Evolutionary conservation across 805 yeast genomes (phyloP).

Genomic region (Candida quercuum): DNA sequence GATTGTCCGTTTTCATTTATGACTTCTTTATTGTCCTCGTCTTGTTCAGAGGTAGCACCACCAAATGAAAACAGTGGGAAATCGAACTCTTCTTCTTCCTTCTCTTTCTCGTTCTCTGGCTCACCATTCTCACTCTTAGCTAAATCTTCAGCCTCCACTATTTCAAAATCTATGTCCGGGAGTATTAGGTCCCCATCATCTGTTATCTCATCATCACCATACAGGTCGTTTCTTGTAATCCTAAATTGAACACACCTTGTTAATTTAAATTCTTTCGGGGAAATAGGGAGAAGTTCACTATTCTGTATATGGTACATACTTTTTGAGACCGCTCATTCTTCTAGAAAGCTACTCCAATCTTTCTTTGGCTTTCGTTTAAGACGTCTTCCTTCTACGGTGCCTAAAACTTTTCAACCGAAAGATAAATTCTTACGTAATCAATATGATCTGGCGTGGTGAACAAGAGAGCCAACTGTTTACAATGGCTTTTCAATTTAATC

Average conservation of each 20-base stretch:
- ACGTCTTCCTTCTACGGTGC: too few species aligned
- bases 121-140: conserved; percentile 2
- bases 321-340: conserved; percentile 6
- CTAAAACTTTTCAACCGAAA: too few species aligned
- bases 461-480: too few species aligned
- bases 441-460: too few species aligned
- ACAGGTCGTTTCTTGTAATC: conserved; percentile 19
- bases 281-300: too few species aligned
- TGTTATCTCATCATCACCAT: conserved; percentile 11
- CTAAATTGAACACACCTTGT: conserved; percentile 7
- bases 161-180: conserved; percentile 23
- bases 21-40: too few species aligned
- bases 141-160: conserved; percentile 12
- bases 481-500: too few species aligned
- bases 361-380: too few species aligned
- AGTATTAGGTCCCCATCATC: conserved; percentile 14
- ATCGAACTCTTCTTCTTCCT: conserved; percentile 19
- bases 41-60: too few species aligned
- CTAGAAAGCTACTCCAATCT: too few species aligned
- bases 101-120: conserved; percentile 2
- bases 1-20: conserved; percentile 1
- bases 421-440: too few species aligned
- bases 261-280: background rate
- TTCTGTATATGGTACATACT: conserved; percentile 2
- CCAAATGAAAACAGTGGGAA: conserved; percentile 25